Evolutionary conservation across 495 filamentous ascomycete species (phyloP).

Genomic region (Neurospora sublineolata): DNA sequence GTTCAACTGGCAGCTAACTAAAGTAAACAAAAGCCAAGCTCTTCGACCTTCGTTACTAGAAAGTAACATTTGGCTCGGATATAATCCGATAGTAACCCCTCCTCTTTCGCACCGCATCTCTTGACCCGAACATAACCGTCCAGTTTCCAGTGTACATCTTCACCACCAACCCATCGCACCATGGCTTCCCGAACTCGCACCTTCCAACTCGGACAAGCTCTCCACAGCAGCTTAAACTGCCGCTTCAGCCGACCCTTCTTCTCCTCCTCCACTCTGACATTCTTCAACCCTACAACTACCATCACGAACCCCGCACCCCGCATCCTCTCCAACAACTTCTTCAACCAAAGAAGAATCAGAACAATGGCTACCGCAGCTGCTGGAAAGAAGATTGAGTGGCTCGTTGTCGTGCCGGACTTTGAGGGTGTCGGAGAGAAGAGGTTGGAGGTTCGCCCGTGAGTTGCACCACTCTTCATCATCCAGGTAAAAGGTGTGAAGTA

Average conservation of each 20-base stretch:
- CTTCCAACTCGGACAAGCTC: neutral
- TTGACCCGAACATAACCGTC: neutral
- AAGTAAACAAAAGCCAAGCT: neutral
- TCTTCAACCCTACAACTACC: neutral
- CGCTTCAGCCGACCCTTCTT: neutral
- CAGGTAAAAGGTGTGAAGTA: no score
- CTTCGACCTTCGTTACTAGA: neutral
- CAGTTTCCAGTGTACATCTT: neutral
- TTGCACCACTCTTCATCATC: conserved; percentile 2
- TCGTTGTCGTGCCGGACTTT: conserved; percentile 75
- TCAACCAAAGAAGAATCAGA: neutral
- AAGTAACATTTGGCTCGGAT: neutral
- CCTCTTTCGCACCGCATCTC: neutral
- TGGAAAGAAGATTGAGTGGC: conserved; percentile 59
- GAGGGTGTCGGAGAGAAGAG: conserved; percentile 53
- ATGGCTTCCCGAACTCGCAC: neutral
- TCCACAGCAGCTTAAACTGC: neutral
- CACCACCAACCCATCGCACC: neutral
- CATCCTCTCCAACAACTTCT: neutral
- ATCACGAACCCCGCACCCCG: neutral
- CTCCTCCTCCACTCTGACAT: neutral
- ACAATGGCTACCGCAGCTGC: conserved; percentile 30
- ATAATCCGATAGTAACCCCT: neutral
- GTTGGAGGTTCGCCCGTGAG: conserved; percentile 61
- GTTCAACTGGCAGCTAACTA: neutral